These are phyloP conservation scores for Xylaria sp. DNA, from an alignment of 2,329 filamentous ascomycete species.

Conservation along the genomic window DNA sequence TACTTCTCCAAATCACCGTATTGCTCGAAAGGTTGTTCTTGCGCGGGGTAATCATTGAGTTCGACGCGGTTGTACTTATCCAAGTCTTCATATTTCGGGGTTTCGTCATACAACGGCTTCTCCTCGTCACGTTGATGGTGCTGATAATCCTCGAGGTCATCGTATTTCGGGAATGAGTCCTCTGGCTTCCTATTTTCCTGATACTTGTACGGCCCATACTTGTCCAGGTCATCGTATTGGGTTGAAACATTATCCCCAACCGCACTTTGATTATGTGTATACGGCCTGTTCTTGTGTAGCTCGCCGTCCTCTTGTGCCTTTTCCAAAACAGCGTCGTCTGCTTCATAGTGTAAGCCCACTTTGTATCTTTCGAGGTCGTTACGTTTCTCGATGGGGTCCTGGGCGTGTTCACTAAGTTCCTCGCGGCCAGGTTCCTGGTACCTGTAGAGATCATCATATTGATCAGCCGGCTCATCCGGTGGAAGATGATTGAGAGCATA, in stretches of 20 bases:
- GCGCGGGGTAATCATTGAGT: constrained; percentile 30
- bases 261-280: constrained; percentile 40
- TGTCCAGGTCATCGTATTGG: constrained; percentile 44
- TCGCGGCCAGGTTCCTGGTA: constrained; percentile 27
- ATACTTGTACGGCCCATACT: constrained; percentile 39
- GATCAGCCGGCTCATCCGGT: constrained; percentile 32
- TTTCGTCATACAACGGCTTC: constrained; percentile 19
- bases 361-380: constrained; percentile 44
- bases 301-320: constrained; percentile 38
- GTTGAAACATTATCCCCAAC: constrained; percentile 30
- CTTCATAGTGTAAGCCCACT: constrained; percentile 34
- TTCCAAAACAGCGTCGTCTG: constrained; percentile 13
- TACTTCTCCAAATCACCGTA: constrained; percentile 49
- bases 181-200: constrained; percentile 35
- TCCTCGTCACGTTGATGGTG: constrained; percentile 41
- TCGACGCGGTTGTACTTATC: constrained; percentile 39
- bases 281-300: constrained; percentile 43
- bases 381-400: constrained; percentile 33
- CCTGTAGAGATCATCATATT: constrained; percentile 37
- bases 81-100: constrained; percentile 43
- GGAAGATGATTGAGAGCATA: constrained; percentile 39
- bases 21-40: constrained; percentile 33
- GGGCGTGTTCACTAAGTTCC: constrained; percentile 23
- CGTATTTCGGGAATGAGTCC: constrained; percentile 40
- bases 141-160: constrained; percentile 49